Percentiles rank a stretch among this genome's conserved stretches.
phyloP scores from a whole-genome alignment of 2,329 filamentous ascomycete genomes.

The Tolypocladium ophioglossoides region DNA sequence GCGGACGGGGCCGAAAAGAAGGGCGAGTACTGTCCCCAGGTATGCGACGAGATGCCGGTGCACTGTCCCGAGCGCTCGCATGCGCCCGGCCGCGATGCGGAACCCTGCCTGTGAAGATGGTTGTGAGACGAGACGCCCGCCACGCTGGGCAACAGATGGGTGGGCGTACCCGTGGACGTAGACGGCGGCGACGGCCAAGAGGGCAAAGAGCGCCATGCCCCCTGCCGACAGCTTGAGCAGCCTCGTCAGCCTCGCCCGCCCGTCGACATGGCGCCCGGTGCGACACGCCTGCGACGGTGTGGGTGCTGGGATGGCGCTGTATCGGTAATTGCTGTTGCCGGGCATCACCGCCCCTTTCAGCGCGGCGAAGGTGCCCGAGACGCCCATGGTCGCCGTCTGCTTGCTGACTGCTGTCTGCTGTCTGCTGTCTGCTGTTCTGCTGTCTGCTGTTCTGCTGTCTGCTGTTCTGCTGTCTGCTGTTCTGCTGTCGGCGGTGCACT shows the following conservation, averaged over 20 bases:
- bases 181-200: slow-evolving; percentile 6
- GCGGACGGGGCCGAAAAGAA: slow-evolving; percentile 67
- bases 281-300: background rate
- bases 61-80: slow-evolving; percentile 31
- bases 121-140: background rate
- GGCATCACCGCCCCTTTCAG: slow-evolving; percentile 8
- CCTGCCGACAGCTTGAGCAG: slow-evolving; percentile 8
- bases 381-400: slow-evolving; percentile 4
- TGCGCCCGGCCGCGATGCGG: background rate
- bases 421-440: too few species aligned
- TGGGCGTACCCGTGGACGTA: slow-evolving; percentile 9
- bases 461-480: too few species aligned
- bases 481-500: too few species aligned
- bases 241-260: slow-evolving; percentile 1
- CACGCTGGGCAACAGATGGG: background rate
- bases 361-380: slow-evolving; percentile 1
- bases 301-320: slow-evolving; percentile 15
- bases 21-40: slow-evolving; percentile 83
- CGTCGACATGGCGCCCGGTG: background rate
- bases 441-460: too few species aligned
- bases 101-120: background rate
- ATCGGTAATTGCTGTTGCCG: slow-evolving; percentile 13
- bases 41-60: slow-evolving; percentile 47
- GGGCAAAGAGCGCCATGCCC: slow-evolving; percentile 6
- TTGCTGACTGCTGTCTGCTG: too few species aligned